Base-by-base conservation (phyloP, 2,329 filamentous ascomycete species). In the Alternaria sp. region DNA sequence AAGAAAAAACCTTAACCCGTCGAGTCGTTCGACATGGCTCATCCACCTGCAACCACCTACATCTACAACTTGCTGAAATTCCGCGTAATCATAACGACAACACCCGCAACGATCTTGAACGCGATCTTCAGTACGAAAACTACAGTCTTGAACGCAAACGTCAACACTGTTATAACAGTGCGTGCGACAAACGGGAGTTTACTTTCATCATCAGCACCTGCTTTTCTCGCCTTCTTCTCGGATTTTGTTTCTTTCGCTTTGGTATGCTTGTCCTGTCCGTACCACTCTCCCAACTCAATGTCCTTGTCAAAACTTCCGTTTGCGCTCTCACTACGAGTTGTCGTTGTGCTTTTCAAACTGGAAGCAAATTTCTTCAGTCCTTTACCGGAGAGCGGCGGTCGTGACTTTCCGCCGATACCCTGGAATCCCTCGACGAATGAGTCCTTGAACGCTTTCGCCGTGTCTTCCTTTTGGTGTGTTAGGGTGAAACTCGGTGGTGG, bases 71-170 rank as follows among this genome's bases (percentile, higher is more conserved):
- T 78, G 29, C 71, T 71, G 37, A 75, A 72, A 58, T 77, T 73
- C 55, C 70, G 54, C n/a, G 70, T 72, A 34, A 76, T 68, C 71
- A 77, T 75, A 21, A 78, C 74, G 2, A 80, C 69, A 6, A 80
- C 66, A 3, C 73, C 75, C 34, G 76, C 69, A 21, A 80, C 70
- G 36, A 80, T 69, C 72, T 79, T 81, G 23, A 82, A 72, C 2
- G 70, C 73, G 14, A 80, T 69, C 49, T 73, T 73, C 6, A 82
- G 53, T 41, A 81, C 72, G 60, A 76, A 80, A 3, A 81, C 76
- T 2, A 79, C 72, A 1, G 75, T 71, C 66, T 80, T 81, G 53
- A 82, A 77, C 5, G 71, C 73, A 62, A 81, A 75, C 0, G 74
- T 77, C 33, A 81, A 56, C 24, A 81, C 60, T 1, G 68, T 68